These are phyloP conservation scores for Phytophthora boehmeriae DNA, from an alignment of 352 stramenopile species.

Conservation along the genomic window DNA sequence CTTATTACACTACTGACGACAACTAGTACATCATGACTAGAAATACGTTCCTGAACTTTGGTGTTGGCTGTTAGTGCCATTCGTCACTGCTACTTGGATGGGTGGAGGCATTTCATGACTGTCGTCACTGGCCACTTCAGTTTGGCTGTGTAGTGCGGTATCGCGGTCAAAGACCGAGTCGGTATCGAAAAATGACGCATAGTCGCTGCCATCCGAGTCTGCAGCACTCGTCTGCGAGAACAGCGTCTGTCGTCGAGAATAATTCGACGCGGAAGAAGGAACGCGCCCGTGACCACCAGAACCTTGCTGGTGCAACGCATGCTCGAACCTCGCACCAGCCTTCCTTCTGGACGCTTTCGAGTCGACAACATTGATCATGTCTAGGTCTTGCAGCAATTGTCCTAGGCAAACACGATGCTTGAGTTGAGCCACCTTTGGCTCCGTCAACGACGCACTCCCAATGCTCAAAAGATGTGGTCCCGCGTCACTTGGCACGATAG, in stretches of 20 bases:
- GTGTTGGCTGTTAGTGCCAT: not conserved
- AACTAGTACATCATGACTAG: not conserved
- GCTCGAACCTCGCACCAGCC: slow-evolving; percentile 37
- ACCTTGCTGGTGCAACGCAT: slow-evolving; percentile 33
- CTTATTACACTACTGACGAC: too few relatives aligned
- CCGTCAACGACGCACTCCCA: slow-evolving; percentile 63
- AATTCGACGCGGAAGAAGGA: slow-evolving; percentile 29
- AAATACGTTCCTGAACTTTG: not conserved
- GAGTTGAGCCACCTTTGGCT: slow-evolving; percentile 63
- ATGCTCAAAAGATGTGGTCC: slow-evolving; percentile 79
- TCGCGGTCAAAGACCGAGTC: slow-evolving; percentile 5
- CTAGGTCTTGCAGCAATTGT: slow-evolving; percentile 68
- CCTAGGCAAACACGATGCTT: slow-evolving; percentile 68
- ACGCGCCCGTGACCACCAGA: not conserved
- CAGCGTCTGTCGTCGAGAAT: slow-evolving; percentile 48
- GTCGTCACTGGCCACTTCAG: slow-evolving; percentile 10
- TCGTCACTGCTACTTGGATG: slow-evolving; percentile 6
- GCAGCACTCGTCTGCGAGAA: slow-evolving; percentile 48
- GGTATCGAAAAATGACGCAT: slow-evolving; percentile 19
- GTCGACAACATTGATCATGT: slow-evolving; percentile 57
- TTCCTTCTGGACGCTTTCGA: slow-evolving; percentile 28
- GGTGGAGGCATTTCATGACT: slow-evolving; percentile 16
- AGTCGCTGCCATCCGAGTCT: slow-evolving; percentile 37
- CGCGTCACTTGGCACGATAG: slow-evolving; percentile 75
- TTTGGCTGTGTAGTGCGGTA: slow-evolving; percentile 3